Evolutionary conservation across 768 basidiomycete genomes (phyloP), one percentile per base, ranked within the genome.

Genomic region (Psilocybe subaeruginosa): DNA sequence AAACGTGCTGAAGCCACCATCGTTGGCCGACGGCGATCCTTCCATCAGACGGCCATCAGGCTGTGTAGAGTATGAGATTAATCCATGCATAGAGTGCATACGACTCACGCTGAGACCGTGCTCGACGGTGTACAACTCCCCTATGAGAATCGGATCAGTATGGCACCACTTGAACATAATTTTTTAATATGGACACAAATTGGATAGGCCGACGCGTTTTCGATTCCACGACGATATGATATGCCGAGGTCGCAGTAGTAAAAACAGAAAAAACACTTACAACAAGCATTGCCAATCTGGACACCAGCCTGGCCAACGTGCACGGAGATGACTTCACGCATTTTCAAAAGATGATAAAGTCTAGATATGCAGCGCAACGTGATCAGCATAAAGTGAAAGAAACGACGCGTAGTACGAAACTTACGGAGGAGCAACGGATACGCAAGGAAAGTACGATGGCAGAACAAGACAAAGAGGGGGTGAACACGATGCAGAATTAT

Each of bases 221-320:
- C 31, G 53, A 35, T 56, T 63, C 67, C 68, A 65, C 63, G 68
- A 66, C 64, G 58, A 56, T 61, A 30, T 55, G 43, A 41, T 33
- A 54, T 19, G 49, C 31, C 59, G 50, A 35, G 58, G 47, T 33
- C 48, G 51, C 39, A 50, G 31, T 61, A 59, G 30, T 58, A 64
- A 64, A 67, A 53, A 45, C 63, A 66, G 59, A 66, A 69, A 61
- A 65, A 66, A 66, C 59, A 91, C 93, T 83, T 80, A 94, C 97
- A 97, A 81, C 95, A 99, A 73, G 97, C 97, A 78, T 99, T 99
- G 73, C 97, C 96, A 71, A 95, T 92, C 83, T 95, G 93, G 70
- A 93, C 91, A 88, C 95, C 95, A 73, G 97, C 97, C 83, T 99
- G 97, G 73, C 97, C 97, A 75, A 99, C 96, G 80, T 98, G 95